Evolutionary conservation across 352 stramenopile genomes (phyloP), one percentile per base, ranked within the genome.

Genomic region (Phytophthora sp.): DNA sequence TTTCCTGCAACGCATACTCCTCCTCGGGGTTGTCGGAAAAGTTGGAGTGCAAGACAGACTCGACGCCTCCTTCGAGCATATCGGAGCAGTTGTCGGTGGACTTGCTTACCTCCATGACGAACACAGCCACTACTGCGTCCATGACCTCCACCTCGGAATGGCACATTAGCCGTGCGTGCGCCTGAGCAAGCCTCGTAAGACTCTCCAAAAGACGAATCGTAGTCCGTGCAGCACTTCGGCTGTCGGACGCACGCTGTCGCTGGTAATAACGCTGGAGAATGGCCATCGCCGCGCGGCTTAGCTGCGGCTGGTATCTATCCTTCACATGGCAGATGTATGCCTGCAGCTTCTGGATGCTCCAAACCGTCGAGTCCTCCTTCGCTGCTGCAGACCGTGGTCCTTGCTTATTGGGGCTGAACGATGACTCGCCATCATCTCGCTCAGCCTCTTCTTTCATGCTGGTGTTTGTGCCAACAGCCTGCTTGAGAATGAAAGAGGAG

Each of bases 131-230:
- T 2, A 96, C 83, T 0, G 87, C 87, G 42, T 96, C 89, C 76
- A 85, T 78, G 4, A 91, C 69, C 13, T 67, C 66, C 11, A 94
- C 87, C 54, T 88, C 64, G 0, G 82, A 62, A 55, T 88, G 84
- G 26, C 70, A 88, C 82, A 92, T 89, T 5, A 96, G 62, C 28
- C 94, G 71, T 23, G 96, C 96, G 69, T 98, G 95, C 10, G 95
- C 96, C 71, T 95, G 85, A 6, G 88, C 74, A 4, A 99, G 54
- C 5, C 97, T 87, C 58, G 98, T 98, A 26, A 98, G 82, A 42
- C 87, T 98, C 70, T 99, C 95, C 1, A 99, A 69, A 59, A 99
- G 86, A 15, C 96, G 88, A 54, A 98, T 96, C 18, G 96, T 99
- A 21, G 96, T 96, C 5, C 89, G 82, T 45, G 81, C 66, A 23